Evolutionary conservation across 1,139 yeast species (phyloP).

Genomic region (Citeromyces siamensis): DNA sequence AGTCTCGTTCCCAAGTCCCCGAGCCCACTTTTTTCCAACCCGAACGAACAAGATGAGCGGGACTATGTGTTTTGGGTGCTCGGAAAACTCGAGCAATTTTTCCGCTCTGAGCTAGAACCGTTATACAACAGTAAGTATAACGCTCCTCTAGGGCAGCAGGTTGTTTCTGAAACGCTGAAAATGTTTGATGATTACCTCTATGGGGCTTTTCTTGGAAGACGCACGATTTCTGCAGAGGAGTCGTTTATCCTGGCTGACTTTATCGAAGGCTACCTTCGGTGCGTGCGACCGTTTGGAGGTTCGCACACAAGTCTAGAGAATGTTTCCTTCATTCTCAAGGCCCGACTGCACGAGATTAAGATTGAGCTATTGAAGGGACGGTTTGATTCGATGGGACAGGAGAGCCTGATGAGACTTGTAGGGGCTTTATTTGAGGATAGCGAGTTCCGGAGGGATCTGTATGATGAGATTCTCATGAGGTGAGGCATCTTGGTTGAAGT

Average conservation of each 20-base stretch:
- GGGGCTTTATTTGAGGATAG: conserved; percentile 2
- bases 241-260: conserved; percentile 13
- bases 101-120: conserved; percentile 6
- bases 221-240: conserved; percentile 17
- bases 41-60: conserved; percentile 7
- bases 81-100: conserved; percentile 5
- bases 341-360: conserved; percentile 1
- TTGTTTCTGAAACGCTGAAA: not conserved
- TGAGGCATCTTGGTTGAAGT: too few species aligned
- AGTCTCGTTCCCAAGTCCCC: not conserved
- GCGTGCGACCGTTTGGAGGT: not conserved
- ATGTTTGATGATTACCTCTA: conserved; percentile 10
- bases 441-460: conserved; percentile 1
- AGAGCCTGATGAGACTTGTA: not conserved
- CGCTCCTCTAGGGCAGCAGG: conserved; percentile 4
- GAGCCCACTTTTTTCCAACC: conserved; percentile 14
- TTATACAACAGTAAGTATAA: conserved; percentile 9
- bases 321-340: conserved; percentile 2
- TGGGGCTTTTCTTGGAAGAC: conserved; percentile 10
- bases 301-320: not conserved
- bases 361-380: conserved; percentile 2
- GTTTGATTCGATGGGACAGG: conserved; percentile 1
- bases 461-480: conserved; percentile 1
- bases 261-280: conserved; percentile 7
- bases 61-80: not conserved